Conservation (phyloP, 805 yeast genomes). For the Wickerhamomyces sydowiorum region DNA sequence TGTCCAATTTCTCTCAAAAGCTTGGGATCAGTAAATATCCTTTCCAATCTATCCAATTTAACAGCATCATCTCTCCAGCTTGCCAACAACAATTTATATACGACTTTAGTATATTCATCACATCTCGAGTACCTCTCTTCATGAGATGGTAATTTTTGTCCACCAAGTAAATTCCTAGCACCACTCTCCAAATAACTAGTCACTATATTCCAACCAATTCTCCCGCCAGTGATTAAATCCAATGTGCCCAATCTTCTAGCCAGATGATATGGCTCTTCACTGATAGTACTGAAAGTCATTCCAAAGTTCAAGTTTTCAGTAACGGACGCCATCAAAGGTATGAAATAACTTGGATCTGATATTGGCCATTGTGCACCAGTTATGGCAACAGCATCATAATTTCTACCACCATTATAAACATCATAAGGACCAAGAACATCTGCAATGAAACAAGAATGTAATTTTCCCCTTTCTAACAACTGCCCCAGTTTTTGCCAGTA, state of each 20-base stretch:
- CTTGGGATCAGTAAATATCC: constrained; percentile 28
- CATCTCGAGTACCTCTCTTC: constrained; percentile 33
- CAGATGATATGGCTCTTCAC: constrained; percentile 34
- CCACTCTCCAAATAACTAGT: constrained; percentile 35
- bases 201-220: constrained; percentile 39
- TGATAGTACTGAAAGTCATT: constrained; percentile 32
- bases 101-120: constrained; percentile 32
- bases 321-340: constrained; percentile 34
- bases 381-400: constrained; percentile 8
- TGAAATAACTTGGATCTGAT: constrained; percentile 31
- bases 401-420: constrained; percentile 24
- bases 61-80: constrained; percentile 33
- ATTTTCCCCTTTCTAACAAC: constrained; percentile 29
- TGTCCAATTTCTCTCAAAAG: constrained; percentile 31
- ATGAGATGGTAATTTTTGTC: constrained; percentile 28
- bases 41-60: constrained; percentile 13
- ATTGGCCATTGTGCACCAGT: constrained; percentile 31
- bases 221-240: constrained; percentile 33
- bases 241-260: constrained; percentile 34
- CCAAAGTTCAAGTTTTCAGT: constrained; percentile 33
- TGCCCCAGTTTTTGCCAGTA: constrained; percentile 33
- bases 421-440: constrained; percentile 34
- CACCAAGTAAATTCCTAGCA: constrained; percentile 29
- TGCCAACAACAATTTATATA: constrained; percentile 30
- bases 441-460: constrained; percentile 31